Percentiles rank a stretch among this genome's conserved stretches.
Conservation (phyloP, 1,139 yeast genomes). For the Lodderomyces oxycetoniae region DNA sequence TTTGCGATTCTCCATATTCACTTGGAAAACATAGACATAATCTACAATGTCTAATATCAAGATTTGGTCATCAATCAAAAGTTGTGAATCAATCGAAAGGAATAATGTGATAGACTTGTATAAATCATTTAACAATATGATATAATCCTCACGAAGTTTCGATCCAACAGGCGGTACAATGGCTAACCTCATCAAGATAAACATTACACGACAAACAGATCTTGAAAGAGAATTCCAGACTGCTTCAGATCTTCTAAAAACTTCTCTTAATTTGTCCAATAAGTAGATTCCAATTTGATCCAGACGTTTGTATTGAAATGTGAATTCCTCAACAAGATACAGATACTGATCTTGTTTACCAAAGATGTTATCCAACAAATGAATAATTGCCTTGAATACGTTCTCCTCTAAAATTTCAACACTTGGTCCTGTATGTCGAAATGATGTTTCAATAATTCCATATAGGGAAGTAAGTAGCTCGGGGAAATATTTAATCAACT, state of each 20-base stretch:
- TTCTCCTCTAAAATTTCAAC: conserved; percentile 35
- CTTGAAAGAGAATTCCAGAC: conserved; percentile 64
- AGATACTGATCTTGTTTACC: conserved; percentile 64
- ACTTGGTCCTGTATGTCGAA: conserved; percentile 17
- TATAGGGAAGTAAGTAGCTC: conserved; percentile 44
- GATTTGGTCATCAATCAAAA: conserved; percentile 56
- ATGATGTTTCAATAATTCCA: conserved; percentile 33
- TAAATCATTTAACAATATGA: conserved; percentile 25
- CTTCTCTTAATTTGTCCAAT: conserved; percentile 41
- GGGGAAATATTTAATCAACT: conserved; percentile 51
- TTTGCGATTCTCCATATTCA: conserved; percentile 34
- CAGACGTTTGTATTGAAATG: conserved; percentile 26
- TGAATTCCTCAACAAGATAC: conserved; percentile 50
- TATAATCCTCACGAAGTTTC: conserved; percentile 27
- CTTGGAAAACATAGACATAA: conserved; percentile 43
- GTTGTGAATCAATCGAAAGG: conserved; percentile 42
- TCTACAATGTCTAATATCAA: conserved; percentile 56
- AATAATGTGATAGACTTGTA: conserved; percentile 44
- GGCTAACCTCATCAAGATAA: conserved; percentile 45
- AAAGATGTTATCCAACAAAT: conserved; percentile 57
- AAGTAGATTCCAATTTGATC: conserved; percentile 52
- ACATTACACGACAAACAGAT: conserved; percentile 56
- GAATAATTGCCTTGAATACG: conserved; percentile 53
- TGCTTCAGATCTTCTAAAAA: conserved; percentile 46
- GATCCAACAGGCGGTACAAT: conserved; percentile 24